Conservation (phyloP, 768 basidiomycete species). For the Termitomyces sp. region DNA sequence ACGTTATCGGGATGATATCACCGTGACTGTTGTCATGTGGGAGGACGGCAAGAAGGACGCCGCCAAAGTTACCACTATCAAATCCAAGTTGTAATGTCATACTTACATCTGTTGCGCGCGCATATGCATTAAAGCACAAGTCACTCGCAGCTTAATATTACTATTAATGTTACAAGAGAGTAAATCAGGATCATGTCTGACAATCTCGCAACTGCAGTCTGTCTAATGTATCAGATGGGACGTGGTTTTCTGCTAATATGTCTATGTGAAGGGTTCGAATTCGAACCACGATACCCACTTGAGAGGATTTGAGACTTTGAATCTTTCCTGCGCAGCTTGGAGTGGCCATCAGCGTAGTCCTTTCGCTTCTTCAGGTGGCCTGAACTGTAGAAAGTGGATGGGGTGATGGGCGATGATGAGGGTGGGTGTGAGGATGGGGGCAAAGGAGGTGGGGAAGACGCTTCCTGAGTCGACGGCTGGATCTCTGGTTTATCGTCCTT, state of each 20-base stretch:
- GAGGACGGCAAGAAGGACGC: slow-evolving; percentile 53
- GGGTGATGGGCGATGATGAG: slow-evolving; percentile 24
- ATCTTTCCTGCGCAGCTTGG: background rate
- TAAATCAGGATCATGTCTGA: background rate
- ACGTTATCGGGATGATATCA: slow-evolving; percentile 78
- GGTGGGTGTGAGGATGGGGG: slow-evolving; percentile 23
- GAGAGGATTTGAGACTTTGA: background rate
- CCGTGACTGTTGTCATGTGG: slow-evolving; percentile 85
- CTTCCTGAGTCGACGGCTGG: slow-evolving; percentile 12
- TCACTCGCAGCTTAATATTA: slow-evolving; percentile 6
- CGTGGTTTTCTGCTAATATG: slow-evolving; percentile 8
- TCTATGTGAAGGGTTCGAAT: slow-evolving; percentile 10
- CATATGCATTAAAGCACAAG: background rate
- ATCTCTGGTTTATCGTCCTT: slow-evolving; percentile 12
- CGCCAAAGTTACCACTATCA: slow-evolving; percentile 31
- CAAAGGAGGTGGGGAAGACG: slow-evolving; percentile 2
- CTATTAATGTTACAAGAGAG: slow-evolving; percentile 12
- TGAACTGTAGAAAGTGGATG: slow-evolving; percentile 30
- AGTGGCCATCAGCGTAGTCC: slow-evolving; percentile 9
- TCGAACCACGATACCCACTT: slow-evolving; percentile 5
- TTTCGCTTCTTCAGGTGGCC: slow-evolving; percentile 25
- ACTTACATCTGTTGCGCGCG: background rate
- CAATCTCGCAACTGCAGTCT: background rate
- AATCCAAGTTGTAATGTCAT: slow-evolving; percentile 41
- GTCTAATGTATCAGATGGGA: slow-evolving; percentile 8